These are phyloP conservation scores for Neurospora tetrasperma DNA, from an alignment of 495 filamentous ascomycete species.

Conservation along the genomic window DNA sequence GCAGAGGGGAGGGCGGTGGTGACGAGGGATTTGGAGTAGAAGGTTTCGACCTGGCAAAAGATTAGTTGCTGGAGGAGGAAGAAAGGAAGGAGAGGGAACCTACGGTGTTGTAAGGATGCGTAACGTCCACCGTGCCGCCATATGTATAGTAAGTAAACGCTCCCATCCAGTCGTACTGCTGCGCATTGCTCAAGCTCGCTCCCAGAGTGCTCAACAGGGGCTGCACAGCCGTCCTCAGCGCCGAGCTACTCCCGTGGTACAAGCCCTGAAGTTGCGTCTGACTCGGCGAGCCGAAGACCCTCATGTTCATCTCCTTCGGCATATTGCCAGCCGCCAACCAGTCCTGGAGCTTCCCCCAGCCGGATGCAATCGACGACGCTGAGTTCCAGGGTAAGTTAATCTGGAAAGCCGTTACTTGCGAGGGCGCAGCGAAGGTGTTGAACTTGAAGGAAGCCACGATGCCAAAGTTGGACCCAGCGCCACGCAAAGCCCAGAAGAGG, in stretches of 20 bases:
- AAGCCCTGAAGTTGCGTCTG: slow-evolving; percentile 34
- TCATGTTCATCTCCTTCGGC: slow-evolving; percentile 36
- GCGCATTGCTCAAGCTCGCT: slow-evolving; percentile 20
- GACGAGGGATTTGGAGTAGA: slow-evolving; percentile 36
- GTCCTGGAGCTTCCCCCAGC: slow-evolving; percentile 24
- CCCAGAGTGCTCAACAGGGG: slow-evolving; percentile 28
- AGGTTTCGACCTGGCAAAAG: slow-evolving; percentile 31
- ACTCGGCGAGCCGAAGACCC: slow-evolving; percentile 28
- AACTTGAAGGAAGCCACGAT: slow-evolving; percentile 32
- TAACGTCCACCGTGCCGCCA: slow-evolving; percentile 28
- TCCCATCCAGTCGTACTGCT: slow-evolving; percentile 33
- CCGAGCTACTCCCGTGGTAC: slow-evolving; percentile 27
- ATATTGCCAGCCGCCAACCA: slow-evolving; percentile 22
- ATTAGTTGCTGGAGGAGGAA: background rate
- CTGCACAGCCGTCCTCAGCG: slow-evolving; percentile 24
- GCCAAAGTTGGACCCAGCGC: slow-evolving; percentile 34
- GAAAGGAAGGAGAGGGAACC: background rate
- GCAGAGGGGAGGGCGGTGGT: slow-evolving; percentile 25
- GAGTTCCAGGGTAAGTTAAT: slow-evolving; percentile 29
- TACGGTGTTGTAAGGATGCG: slow-evolving; percentile 32
- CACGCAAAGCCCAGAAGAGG: slow-evolving; percentile 36
- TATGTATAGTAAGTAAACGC: slow-evolving; percentile 33
- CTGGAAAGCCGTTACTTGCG: slow-evolving; percentile 17
- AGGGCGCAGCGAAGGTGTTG: slow-evolving; percentile 28
- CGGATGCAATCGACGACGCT: slow-evolving; percentile 20